Base-by-base conservation (phyloP, 768 basidiomycete species). In the Pleurotus salmoneostramineus region DNA sequence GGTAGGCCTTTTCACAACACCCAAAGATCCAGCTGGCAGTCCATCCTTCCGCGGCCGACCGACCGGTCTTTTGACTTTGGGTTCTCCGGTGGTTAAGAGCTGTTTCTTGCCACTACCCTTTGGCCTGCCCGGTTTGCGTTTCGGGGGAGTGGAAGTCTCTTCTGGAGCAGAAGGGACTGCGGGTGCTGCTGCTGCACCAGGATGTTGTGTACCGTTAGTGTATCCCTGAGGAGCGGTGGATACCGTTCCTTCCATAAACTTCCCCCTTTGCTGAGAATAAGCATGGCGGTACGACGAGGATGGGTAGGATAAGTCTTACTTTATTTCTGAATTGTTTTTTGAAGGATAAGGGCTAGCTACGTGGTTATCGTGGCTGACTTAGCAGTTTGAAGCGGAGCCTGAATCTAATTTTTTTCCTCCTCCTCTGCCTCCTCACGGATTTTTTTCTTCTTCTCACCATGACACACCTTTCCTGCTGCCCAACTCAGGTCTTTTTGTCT, bases 21-120 rank as follows among this genome's bases (percentile, higher is more conserved):
- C 76, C 5, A 88, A 82, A 7, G 87, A 87, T 10, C 90, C 90
- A 33, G 90, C 86, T 42, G 90, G 90, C 37, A 89, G 79, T 0
- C 91, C 91, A 63, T 92, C 90, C 69, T 92, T 91, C 63, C 91
- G 73, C 2, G 91, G 91, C 11, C 91, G 77, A 1, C 91, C 91
- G 1, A 92, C 90, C 12, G 91, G 91, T 46, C 91, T 77, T 69
- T 90, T 91, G 55, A 83, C 71, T 70, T 88, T 88, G 31, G 81
- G 76, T 35, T 71, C 64, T 32, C 75, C 70, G 36, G 72, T 69
- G 48, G 71, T 77, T 2, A 75, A 64, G 1, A 77, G 61, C 21
- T 75, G 74, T 67, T 91, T 92, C 74, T 88, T 89, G 10, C 86
- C 88, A 65, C 87, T 90, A 36, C 89, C 90, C 66, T 89, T 90